A percentile compares a stretch with the other conserved stretches of the same genome.
phyloP scores from a whole-genome alignment of 2,329 filamentous ascomycete genomes.

The Penicillium sp. region DNA sequence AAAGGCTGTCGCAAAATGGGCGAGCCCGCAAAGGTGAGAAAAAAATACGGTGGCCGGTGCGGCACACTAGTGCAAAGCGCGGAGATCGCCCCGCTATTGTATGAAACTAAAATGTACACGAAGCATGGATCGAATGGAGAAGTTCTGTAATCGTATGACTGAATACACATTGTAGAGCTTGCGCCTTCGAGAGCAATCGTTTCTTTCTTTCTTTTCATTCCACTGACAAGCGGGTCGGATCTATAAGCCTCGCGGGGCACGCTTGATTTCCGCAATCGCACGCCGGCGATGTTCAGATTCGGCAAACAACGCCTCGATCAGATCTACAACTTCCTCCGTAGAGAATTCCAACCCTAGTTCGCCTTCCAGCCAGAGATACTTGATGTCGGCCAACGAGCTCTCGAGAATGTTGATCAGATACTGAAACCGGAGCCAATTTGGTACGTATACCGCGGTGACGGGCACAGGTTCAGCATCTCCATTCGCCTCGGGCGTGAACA shows the following conservation, averaged over 20 bases:
- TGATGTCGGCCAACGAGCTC: conserved; percentile 58
- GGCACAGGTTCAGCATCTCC: conserved; percentile 35
- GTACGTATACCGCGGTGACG: conserved; percentile 57
- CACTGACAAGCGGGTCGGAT: too few species aligned
- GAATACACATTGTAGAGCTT: too few species aligned
- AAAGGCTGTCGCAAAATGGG: conserved; percentile 23
- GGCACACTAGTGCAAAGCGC: conserved; percentile 36
- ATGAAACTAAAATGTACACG: not conserved
- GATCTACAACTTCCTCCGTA: conserved; percentile 55
- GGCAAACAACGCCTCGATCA: conserved; percentile 60
- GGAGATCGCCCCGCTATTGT: conserved; percentile 22
- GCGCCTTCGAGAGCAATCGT: not conserved
- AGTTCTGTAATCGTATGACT: too few species aligned
- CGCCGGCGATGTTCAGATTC: conserved; percentile 54
- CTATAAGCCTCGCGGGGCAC: conserved; percentile 19
- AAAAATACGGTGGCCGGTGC: conserved; percentile 39
- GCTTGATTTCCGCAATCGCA: conserved; percentile 53
- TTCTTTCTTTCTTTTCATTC: conserved; percentile 1
- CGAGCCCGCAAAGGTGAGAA: conserved; percentile 27
- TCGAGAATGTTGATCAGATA: conserved; percentile 60
- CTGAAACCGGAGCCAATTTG: conserved; percentile 60
- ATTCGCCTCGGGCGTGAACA: conserved; percentile 47
- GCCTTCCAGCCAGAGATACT: conserved; percentile 59
- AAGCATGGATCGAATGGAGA: not conserved
- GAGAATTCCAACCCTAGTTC: conserved; percentile 58